These are phyloP conservation scores for Salix brachista DNA, from an alignment of 345 rosid genomes.

Conservation along the genomic window DNA sequence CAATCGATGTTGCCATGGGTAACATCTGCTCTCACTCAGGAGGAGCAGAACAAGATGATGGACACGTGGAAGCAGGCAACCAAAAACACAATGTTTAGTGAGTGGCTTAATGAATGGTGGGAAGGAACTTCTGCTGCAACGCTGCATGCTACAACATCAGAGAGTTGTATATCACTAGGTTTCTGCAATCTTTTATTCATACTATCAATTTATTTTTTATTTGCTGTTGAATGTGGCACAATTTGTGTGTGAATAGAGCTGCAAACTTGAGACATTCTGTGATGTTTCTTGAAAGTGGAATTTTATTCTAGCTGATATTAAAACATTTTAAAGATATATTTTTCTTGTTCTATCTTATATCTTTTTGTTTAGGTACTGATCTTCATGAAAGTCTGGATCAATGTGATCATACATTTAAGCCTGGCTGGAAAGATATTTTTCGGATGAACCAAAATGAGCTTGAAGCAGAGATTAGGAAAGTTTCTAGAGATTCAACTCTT, in stretches of 20 bases:
- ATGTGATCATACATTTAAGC: conserved; percentile 49
- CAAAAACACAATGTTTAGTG: conserved; percentile 59
- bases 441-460: conserved; percentile 73
- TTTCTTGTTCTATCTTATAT: background rate
- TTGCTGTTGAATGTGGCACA: background rate
- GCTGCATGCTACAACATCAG: conserved; percentile 34
- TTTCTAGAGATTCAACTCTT: conserved; percentile 73
- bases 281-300: conserved; percentile 6
- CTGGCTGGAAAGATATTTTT: conserved; percentile 65
- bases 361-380: conserved; percentile 32
- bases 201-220: background rate
- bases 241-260: background rate
- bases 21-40: conserved; percentile 56
- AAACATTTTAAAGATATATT: conserved; percentile 12
- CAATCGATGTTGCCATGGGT: conserved; percentile 70
- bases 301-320: background rate
- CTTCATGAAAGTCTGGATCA: conserved; percentile 42
- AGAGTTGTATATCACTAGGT: conserved; percentile 46
- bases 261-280: conserved; percentile 2
- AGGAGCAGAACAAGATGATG: conserved; percentile 64
- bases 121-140: conserved; percentile 34
- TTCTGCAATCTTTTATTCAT: background rate
- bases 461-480: conserved; percentile 59
- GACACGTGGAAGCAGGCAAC: conserved; percentile 65
- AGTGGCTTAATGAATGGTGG: conserved; percentile 70